phyloP scores from a whole-genome alignment of 2,329 filamentous ascomycete genomes.

The Xylaria sp. region DNA sequence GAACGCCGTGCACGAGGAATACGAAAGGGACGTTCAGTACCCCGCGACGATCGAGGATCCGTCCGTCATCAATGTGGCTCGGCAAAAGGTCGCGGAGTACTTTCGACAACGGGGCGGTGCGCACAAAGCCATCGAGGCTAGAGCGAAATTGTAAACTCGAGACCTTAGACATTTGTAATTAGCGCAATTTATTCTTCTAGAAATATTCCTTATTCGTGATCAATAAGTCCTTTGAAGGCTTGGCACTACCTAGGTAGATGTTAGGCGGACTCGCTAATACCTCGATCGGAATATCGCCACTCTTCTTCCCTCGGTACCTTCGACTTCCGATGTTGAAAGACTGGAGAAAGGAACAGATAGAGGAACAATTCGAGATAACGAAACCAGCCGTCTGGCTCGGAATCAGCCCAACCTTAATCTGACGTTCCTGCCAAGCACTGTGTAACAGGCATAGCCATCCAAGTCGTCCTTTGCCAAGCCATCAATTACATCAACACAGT shows the following conservation, averaged over 20 bases:
- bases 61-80: constrained; percentile 75
- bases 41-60: constrained; percentile 87
- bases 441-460: too few species aligned
- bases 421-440: too few species aligned
- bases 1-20: constrained; percentile 76
- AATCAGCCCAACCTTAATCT: too few species aligned
- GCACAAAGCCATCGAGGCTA: constrained; percentile 53
- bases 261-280: too few species aligned
- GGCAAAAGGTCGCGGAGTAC: constrained; percentile 74
- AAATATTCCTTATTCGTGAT: not conserved
- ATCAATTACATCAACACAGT: too few species aligned
- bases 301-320: not conserved
- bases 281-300: not conserved
- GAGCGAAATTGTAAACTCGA: constrained; percentile 53
- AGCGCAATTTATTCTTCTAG: too few species aligned
- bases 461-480: too few species aligned
- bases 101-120: constrained; percentile 60
- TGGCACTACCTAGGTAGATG: too few species aligned
- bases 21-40: constrained; percentile 72
- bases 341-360: too few species aligned
- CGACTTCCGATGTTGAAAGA: not conserved
- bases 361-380: too few species aligned
- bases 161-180: not conserved
- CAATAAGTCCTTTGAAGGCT: too few species aligned
- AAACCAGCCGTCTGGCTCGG: too few species aligned